Percentiles rank a stretch among this genome's conserved stretches.
Evolutionary conservation across 2,329 filamentous ascomycete genomes (phyloP).

Genomic region (Curvularia eragrostidis): DNA sequence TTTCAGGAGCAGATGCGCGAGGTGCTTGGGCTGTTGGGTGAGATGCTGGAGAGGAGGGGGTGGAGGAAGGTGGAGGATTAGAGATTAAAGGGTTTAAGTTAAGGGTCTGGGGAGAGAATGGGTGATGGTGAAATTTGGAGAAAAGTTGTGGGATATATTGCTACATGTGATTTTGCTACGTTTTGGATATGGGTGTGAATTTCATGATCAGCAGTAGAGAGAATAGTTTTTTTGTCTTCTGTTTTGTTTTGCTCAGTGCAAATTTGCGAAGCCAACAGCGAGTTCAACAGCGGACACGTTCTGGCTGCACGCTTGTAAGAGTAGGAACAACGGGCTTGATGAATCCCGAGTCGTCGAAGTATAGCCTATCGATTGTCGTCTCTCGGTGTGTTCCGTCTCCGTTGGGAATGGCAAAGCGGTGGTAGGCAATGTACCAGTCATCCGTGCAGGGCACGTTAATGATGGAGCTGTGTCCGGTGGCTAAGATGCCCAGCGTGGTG

Average conservation of each 20-base stretch:
- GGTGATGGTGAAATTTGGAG: too few species aligned
- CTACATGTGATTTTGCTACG: too few species aligned
- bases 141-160: too few species aligned
- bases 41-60: neutral
- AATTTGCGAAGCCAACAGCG: neutral
- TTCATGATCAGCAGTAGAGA: too few species aligned
- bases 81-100: too few species aligned
- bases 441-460: conserved; percentile 38
- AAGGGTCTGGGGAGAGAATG: too few species aligned
- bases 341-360: conserved; percentile 33
- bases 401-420: conserved; percentile 35
- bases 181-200: too few species aligned
- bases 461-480: conserved; percentile 35
- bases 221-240: too few species aligned
- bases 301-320: conserved; percentile 28
- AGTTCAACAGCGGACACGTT: conserved; percentile 1
- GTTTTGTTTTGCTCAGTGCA: neutral
- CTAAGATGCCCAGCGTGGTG: conserved; percentile 30
- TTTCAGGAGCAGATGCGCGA: neutral
- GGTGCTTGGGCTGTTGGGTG: neutral
- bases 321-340: conserved; percentile 36
- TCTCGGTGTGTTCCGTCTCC: conserved; percentile 35
- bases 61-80: neutral
- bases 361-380: conserved; percentile 35
- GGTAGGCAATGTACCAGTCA: conserved; percentile 42